Evolutionary conservation across 371 early-diverging fungal genomes (phyloP), one percentile per base, ranked within the genome.

Genomic region (Mortierella sp.): DNA sequence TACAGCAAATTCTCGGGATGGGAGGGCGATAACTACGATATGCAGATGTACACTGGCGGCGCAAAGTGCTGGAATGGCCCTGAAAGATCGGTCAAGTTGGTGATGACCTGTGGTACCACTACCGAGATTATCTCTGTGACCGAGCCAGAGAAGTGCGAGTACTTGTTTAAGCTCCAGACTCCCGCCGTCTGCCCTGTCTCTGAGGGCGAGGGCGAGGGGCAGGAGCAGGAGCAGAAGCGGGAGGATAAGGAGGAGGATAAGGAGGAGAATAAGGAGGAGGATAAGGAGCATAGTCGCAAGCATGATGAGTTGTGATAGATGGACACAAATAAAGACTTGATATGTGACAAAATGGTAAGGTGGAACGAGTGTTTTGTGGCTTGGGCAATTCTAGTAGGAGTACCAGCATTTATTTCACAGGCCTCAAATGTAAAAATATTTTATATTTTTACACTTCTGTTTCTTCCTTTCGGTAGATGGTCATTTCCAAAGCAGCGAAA

Each of bases 111-210:
- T 83, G 97, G 97, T 9, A 79, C 84, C 1, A 88, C 92, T 26
- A 95, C 93, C 72, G 89, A 92, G 75, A 88, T 98, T 47, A 47
- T 95, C 0, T 89, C 92, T 2, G 95, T 97, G 8, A 82, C 94
- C 4, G 99, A 99, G 86, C 98, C 97, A 14, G 96, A 92, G 79
- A 98, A 98, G 89, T 99, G 99, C 88, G 97, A 97, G 89, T 99
- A 99, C 82, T 84, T 87, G 24, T 93, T 94, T 75, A 88, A 89
- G 52, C 88, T 97, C 82, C 77, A 81, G 9, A 93, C 97, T 0
- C 97, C 98, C 4, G 96, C 96, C 73, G 96, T 94, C 1, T 98
- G 98, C 78, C 75, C 75, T 8, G 26, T 78, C n/a, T 58, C 80
- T 16, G 70, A 63, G 38, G 78, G 72, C 21, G 75, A 78, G 2